Base-by-base conservation (phyloP, 164 flowering plant species). In the Taxillus chinensis region DNA sequence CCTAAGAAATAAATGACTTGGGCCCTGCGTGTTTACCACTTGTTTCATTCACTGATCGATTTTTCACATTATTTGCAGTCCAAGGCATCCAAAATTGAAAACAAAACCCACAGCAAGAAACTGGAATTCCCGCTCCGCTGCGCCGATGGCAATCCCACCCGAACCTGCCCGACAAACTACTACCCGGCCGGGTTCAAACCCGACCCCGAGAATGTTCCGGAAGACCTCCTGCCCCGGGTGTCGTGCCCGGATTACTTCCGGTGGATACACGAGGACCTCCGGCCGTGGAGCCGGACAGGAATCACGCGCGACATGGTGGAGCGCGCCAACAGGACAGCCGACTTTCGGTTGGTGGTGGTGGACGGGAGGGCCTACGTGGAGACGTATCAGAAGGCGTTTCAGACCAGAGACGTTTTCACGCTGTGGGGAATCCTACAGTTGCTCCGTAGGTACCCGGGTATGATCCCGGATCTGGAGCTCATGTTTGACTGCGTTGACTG, bases 401-500 rank as follows among this genome's bases (percentile, higher is more conserved):
- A 84, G 52, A 78, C 75, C 1, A 73, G 92, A 45, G 89, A 84
- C 45, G 63, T 60, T 60, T 84, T 82, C 58, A 86, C 89, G 4
- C 45, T 82, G 58, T 84, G 92, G 89, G 92, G 92, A 27, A 69
- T 86, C 60, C 62, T 84, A 66, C 92, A 86, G 81, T 57, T 86
- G 71, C 55, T 86, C 45, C 41, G 92, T 59, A 72, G 64, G 82
- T 86, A 86, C 64, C 87, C 92, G 2, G 87, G 87, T 0, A 68
- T 62, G 51, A 54, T 86, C 41, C 92, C 89, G n/a, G 89, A 86
- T 66, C 62, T 86, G 72, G 89, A 86, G 56, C 57, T 86, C 43
- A 82, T 86, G 84, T 86, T 84, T 69, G 85, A 82, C 41, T 84
- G 92, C 62, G 86, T 75, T 51, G 92, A 86, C 57, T 77, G 87